Base-by-base conservation (phyloP, 2,329 filamentous ascomycete genomes). In the Blumeria hordei region DNA sequence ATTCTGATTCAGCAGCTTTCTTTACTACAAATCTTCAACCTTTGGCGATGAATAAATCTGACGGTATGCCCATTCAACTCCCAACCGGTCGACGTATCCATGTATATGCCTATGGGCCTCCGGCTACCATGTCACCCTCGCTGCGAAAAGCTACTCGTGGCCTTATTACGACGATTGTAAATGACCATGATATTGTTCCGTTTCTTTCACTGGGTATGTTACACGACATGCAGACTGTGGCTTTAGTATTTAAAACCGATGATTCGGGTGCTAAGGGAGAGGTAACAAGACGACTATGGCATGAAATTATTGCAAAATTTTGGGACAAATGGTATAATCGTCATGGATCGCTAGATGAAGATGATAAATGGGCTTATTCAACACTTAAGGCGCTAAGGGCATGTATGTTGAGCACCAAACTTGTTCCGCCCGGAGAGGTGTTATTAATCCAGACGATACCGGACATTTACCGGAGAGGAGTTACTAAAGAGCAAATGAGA, bases 21-120 rank as follows among this genome's bases (percentile, higher is more conserved):
- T 60, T 64, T 54, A 88, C 63, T 78, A 64, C 84, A 79, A 0
- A 72, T 84, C 0, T 72, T 84, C 1, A 81, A 81, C 12, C 83
- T 12, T 80, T 86, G 72, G 74, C 87, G 35, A 76, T 82, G 0
- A 78, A 83, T 58, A 36, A 32, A 18, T 32, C 33, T 6, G 50
- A 57, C 18, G 35, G 70, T 1, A 55, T 57, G 14, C 57, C 53
- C 8, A 54, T 58, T 9, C 73, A 71, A 16, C 71, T 88, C 0
- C 84, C 84, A 0, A 61, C 80, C 0, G 78, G 80, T 14, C 75
- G 84, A 0, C 80, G 81, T 3, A 82, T 88, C 18, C 84, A 88
- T 61, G 84, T 87, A 11, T 88, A 85, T 64, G 81, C 84, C 6
- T 88, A 87, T 64, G 84, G 84, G 0, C 80, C 83, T 1, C 83